These are phyloP conservation scores for Penicillium cosmopolitanum DNA, from an alignment of 495 filamentous ascomycete species.

Conservation along the genomic window DNA sequence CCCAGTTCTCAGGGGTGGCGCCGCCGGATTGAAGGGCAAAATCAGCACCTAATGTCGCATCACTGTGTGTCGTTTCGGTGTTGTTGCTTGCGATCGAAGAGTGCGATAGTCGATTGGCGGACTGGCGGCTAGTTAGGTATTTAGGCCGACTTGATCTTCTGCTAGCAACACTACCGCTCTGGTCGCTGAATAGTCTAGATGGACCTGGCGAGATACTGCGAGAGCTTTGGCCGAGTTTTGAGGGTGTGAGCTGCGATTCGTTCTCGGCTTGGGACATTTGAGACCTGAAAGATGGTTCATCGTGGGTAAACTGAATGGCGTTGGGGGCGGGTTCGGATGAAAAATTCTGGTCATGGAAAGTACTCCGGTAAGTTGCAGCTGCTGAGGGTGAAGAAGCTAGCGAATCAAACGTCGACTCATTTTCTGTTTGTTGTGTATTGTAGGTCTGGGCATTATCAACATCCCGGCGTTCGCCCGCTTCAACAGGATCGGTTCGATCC, in stretches of 20 bases:
- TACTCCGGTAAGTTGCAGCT: constrained; percentile 61
- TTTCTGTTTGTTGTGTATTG: constrained; percentile 37
- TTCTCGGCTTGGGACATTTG: constrained; percentile 26
- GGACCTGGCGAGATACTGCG: constrained; percentile 43
- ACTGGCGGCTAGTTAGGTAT: constrained; percentile 72
- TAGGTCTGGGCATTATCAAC: constrained; percentile 27
- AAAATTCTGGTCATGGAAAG: constrained; percentile 34
- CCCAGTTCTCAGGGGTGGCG: constrained; percentile 64
- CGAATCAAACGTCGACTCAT: constrained; percentile 63
- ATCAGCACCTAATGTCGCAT: constrained; percentile 77
- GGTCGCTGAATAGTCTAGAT: constrained; percentile 38
- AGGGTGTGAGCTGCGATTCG: constrained; percentile 38
- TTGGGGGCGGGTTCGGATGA: constrained; percentile 24
- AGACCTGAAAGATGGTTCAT: constrained; percentile 32
- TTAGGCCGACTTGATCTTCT: constrained; percentile 62
- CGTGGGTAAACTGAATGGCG: constrained; percentile 28
- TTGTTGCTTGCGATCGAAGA: constrained; percentile 71
- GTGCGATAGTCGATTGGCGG: constrained; percentile 76
- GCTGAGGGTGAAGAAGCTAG: constrained; percentile 69
- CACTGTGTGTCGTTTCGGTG: constrained; percentile 63
- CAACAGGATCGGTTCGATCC: constrained; percentile 6
- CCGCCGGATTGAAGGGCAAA: constrained; percentile 86
- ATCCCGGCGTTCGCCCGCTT: constrained; percentile 11
- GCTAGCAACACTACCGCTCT: constrained; percentile 31
- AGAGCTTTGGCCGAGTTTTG: constrained; percentile 30